Evolutionary conservation across 805 yeast genomes (phyloP).

Genomic region (Candida endomychidarum): DNA sequence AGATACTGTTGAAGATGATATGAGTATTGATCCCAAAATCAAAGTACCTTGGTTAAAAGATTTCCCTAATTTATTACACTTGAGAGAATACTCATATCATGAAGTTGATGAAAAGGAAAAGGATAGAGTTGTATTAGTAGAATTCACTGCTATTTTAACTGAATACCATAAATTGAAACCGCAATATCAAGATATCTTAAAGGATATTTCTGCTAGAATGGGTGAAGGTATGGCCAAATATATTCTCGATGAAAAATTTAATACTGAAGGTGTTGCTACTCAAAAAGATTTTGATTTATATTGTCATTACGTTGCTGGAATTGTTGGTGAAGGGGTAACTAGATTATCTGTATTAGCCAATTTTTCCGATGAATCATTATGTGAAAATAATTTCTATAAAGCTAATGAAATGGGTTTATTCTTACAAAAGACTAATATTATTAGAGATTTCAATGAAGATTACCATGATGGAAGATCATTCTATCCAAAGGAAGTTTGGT

Average conservation of each 20-base stretch:
- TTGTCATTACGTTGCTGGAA: constrained; percentile 96
- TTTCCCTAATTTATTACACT: constrained; percentile 63
- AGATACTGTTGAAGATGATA: constrained; percentile 96
- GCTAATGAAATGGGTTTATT: constrained; percentile 91
- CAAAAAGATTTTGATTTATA: constrained; percentile 81
- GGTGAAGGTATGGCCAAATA: constrained; percentile 99
- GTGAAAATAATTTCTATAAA: constrained; percentile 53
- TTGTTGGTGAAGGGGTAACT: constrained; percentile 95
- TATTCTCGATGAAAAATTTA: constrained; percentile 73
- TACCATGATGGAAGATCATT: constrained; percentile 87
- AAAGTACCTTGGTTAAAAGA: constrained; percentile 73
- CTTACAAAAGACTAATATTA: constrained; percentile 93
- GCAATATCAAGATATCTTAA: constrained; percentile 74
- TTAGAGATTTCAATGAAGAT: constrained; percentile 93
- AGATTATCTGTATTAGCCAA: constrained; percentile 73
- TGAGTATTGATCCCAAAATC: constrained; percentile 69
- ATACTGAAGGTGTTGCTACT: constrained; percentile 75
- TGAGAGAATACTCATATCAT: constrained; percentile 77
- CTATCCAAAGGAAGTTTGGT: constrained; percentile 96
- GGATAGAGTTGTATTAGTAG: constrained; percentile 78
- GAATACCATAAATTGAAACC: constrained; percentile 75
- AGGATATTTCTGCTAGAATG: constrained; percentile 79
- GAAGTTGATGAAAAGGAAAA: constrained; percentile 75
- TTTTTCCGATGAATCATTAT: constrained; percentile 55
- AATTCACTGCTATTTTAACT: constrained; percentile 65